Base-by-base conservation (phyloP, 352 stramenopile genomes). In the Pythium periplocum region DNA sequence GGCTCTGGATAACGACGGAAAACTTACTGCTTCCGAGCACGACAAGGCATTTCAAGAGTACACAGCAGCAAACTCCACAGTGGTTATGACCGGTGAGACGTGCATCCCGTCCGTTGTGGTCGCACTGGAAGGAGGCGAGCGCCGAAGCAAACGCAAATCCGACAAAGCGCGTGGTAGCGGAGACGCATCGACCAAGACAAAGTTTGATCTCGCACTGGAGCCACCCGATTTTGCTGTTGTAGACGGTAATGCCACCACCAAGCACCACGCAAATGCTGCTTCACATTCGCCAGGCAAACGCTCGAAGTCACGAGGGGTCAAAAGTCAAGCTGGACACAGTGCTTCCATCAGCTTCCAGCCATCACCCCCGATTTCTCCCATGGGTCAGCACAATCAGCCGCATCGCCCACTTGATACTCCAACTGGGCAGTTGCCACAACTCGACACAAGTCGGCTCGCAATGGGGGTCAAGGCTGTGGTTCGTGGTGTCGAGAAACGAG, bases 381-480 rank as follows among this genome's bases (percentile, higher is more conserved):
- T 26, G 17, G 17, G 17, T 26, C 17, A 26, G 17, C 17, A 26
- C 7, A 26, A 6, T 30, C 31, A 26, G 11, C 42, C n/a, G 11
- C 8, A 8, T 31, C 6, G 48, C 4, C 48, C 36, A 11, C 6
- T 54, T 5, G 48, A 54, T 9, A 54, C 48, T 7, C 36, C 48
- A 9, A 37, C 62, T 0, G 62, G 60, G 2, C 67, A 69, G 3
- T 64, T 88, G 32, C 78, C 78, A 26, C 62, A 80, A 12, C 57
- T 88, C 5, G 73, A 86, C 26, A 78, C 78, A 0, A 75, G 65
- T 7, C 68, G 73, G 1, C 48, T 87, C 38, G 74, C 75, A 33
- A 57, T 81, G 0, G 77, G 75, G 3, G 77, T 87, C 7, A 71
- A 69, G 6, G 77, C 75, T 6, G 71, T 87, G 8, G 62, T 84